phyloP scores from a whole-genome alignment of 306 rosid genomes.

The Glycyrrhiza uralensis region DNA sequence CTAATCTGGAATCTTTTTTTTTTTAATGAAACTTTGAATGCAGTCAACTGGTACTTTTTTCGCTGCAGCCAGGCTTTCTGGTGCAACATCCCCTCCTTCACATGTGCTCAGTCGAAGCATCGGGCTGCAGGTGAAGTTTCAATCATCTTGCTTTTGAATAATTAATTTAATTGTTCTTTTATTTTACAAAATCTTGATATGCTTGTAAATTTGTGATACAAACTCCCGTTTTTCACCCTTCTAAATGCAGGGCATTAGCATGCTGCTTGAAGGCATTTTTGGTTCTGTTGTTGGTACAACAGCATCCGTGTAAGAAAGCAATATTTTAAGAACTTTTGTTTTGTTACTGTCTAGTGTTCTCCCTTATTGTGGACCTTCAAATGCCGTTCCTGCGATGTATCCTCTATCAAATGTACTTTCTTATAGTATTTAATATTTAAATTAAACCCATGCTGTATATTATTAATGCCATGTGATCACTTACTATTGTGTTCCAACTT shows the following conservation, averaged over 20 bases:
- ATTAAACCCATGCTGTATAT: not conserved
- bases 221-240: constrained; percentile 8
- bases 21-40: constrained; percentile 25
- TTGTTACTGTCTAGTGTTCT: not conserved
- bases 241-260: constrained; percentile 67
- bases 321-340: not conserved
- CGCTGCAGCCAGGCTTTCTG: constrained; percentile 96
- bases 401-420: too few species aligned
- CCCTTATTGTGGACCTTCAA: not conserved
- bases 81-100: constrained; percentile 94
- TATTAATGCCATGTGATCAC: not conserved
- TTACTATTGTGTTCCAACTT: not conserved
- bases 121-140: constrained; percentile 69
- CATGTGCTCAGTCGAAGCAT: constrained; percentile 76
- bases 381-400: not conserved
- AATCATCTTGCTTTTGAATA: not conserved
- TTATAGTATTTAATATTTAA: not conserved
- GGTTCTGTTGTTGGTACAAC: constrained; percentile 76
- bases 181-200: constrained; percentile 8
- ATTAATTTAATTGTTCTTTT: constrained; percentile 1
- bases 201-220: not conserved
- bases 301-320: constrained; percentile 83
- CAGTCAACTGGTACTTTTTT: constrained; percentile 86
- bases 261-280: constrained; percentile 82
- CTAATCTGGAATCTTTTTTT: not conserved